phyloP scores from a whole-genome alignment of 2,329 filamentous ascomycete species.

The Alternaria brassicicola region DNA sequence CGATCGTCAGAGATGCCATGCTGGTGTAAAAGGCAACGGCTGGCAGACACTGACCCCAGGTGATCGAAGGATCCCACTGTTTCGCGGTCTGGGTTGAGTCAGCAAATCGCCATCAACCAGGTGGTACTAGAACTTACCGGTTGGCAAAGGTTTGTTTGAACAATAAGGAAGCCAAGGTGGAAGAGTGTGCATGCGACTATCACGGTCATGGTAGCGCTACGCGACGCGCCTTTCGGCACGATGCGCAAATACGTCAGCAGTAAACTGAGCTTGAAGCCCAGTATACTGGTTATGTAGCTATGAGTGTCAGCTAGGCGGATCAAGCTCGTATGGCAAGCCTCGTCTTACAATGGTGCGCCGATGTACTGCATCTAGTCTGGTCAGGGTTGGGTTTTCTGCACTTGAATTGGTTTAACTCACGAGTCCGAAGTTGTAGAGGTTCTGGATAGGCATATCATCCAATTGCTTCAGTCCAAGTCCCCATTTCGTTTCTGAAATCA shows the following conservation, averaged over 20 bases:
- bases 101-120: not conserved
- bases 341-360: slow-evolving; percentile 22
- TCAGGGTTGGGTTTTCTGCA: not conserved
- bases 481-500: slow-evolving; percentile 18
- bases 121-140: slow-evolving; percentile 2
- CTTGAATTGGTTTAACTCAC: not conserved
- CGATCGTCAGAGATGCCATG: slow-evolving; percentile 20
- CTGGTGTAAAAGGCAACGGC: slow-evolving; percentile 23
- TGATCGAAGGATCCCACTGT: slow-evolving; percentile 22
- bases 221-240: slow-evolving; percentile 21
- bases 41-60: slow-evolving; percentile 16
- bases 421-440: slow-evolving; percentile 23
- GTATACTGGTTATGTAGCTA: slow-evolving; percentile 24
- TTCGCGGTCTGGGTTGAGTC: slow-evolving; percentile 8
- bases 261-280: slow-evolving; percentile 24
- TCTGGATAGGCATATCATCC: slow-evolving; percentile 17
- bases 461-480: slow-evolving; percentile 17
- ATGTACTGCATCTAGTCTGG: slow-evolving; percentile 21
- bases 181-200: slow-evolving; percentile 20
- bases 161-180: slow-evolving; percentile 17
- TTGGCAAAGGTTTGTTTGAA: slow-evolving; percentile 22
- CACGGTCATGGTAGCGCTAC: slow-evolving; percentile 11
- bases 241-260: slow-evolving; percentile 21
- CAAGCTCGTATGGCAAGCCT: not conserved
- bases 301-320: not conserved